Conservation (phyloP, 495 filamentous ascomycete species). For the Neurospora sp. region DNA sequence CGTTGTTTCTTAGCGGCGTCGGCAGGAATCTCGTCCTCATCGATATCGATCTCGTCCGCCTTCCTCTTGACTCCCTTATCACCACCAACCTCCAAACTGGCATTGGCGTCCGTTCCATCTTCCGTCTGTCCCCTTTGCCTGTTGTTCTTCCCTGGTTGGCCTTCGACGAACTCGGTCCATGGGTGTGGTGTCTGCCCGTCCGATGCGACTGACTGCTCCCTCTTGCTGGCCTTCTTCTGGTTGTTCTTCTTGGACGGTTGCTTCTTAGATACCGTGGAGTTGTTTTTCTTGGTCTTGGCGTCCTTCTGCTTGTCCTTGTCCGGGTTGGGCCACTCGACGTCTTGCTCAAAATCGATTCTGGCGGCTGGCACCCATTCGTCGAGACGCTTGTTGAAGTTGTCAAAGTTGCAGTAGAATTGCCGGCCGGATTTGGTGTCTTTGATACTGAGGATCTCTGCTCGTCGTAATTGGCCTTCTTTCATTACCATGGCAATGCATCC, state of each 20-base stretch:
- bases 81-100: conserved; percentile 24
- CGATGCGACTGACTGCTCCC: conserved; percentile 37
- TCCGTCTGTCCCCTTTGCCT: conserved; percentile 1
- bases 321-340: conserved; percentile 48
- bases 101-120: conserved; percentile 24
- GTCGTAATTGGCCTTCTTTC: conserved; percentile 71
- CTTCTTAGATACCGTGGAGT: conserved; percentile 31
- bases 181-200: conserved; percentile 38
- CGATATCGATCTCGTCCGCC: conserved; percentile 39
- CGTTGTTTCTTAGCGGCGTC: conserved; percentile 30
- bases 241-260: conserved; percentile 34
- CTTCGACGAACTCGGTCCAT: conserved; percentile 30
- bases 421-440: conserved; percentile 72
- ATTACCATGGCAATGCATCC: conserved; percentile 42
- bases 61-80: conserved; percentile 20
- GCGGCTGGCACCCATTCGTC: conserved; percentile 87
- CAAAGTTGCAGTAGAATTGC: conserved; percentile 93
- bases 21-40: conserved; percentile 33
- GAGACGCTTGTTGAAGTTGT: conserved; percentile 98
- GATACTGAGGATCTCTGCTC: conserved; percentile 89
- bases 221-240: conserved; percentile 45
- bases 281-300: conserved; percentile 36
- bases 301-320: conserved; percentile 50
- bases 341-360: conserved; percentile 65
- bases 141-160: conserved; percentile 21